phyloP scores from a whole-genome alignment of 208 protist species.

The Vickermania spadyakhi region DNA sequence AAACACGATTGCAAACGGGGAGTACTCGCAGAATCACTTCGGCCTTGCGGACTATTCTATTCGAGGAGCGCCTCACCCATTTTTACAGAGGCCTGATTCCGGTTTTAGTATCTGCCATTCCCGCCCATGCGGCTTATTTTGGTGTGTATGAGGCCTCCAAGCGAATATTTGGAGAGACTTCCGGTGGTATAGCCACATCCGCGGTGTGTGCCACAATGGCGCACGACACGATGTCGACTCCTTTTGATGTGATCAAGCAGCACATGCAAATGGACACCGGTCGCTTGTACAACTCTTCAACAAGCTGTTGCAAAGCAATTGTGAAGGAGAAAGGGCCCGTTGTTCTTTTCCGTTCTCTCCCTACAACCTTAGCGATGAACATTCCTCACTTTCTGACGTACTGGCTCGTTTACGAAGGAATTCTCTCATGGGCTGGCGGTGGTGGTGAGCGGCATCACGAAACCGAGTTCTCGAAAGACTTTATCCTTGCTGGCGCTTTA shows the following conservation, averaged over 20 bases:
- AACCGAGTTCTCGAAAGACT: slow-evolving; percentile 41
- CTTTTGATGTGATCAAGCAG: slow-evolving; percentile 94
- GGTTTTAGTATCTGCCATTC: slow-evolving; percentile 78
- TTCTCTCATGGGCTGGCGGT: slow-evolving; percentile 22
- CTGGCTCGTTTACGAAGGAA: slow-evolving; percentile 88
- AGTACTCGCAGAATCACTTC: slow-evolving; percentile 12
- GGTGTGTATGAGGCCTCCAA: slow-evolving; percentile 86
- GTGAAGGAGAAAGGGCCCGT: slow-evolving; percentile 41
- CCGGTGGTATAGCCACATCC: slow-evolving; percentile 28
- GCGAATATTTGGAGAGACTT: slow-evolving; percentile 39
- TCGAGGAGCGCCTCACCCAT: slow-evolving; percentile 43
- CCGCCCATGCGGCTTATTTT: slow-evolving; percentile 91
- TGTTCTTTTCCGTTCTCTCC: slow-evolving; percentile 77
- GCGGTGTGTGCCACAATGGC: slow-evolving; percentile 62
- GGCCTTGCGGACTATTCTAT: slow-evolving; percentile 16
- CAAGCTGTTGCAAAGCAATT: slow-evolving; percentile 36
- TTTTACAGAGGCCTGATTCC: slow-evolving; percentile 80
- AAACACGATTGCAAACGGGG: slow-evolving; percentile 81
- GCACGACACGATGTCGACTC: slow-evolving; percentile 88
- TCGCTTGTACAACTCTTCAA: slow-evolving; percentile 34
- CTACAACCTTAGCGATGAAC: slow-evolving; percentile 91
- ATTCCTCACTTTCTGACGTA: slow-evolving; percentile 88
- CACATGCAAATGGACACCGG: slow-evolving; percentile 85
- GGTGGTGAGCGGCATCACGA: slow-evolving; percentile 30
- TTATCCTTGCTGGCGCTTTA: slow-evolving; percentile 62